Percentiles rank a stretch among this genome's conserved stretches.
phyloP scores from a whole-genome alignment of 768 basidiomycete species.

The Suillus sp. region DNA sequence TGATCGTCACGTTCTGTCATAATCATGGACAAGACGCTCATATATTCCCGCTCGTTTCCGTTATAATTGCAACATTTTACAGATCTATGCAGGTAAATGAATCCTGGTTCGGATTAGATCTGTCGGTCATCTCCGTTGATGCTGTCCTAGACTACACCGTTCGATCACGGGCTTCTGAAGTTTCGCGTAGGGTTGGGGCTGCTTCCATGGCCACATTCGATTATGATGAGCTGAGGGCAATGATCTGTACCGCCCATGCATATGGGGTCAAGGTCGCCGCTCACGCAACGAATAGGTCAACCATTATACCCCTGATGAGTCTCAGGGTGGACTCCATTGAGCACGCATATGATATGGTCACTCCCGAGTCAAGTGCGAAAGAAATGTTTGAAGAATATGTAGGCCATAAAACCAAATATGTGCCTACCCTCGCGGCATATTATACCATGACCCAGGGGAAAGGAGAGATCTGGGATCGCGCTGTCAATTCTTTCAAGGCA shows the following conservation, averaged over 20 bases:
- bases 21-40: background rate
- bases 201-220: slow-evolving; percentile 48
- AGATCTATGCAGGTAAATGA: slow-evolving; percentile 56
- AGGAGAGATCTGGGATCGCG: slow-evolving; percentile 40
- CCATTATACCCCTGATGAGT: slow-evolving; percentile 35
- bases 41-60: slow-evolving; percentile 11
- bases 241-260: slow-evolving; percentile 54
- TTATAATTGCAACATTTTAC: slow-evolving; percentile 7
- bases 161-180: slow-evolving; percentile 46
- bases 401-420: slow-evolving; percentile 45
- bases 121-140: slow-evolving; percentile 17
- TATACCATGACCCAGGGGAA: slow-evolving; percentile 34
- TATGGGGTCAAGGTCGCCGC: slow-evolving; percentile 60
- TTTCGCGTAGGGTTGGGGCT: slow-evolving; percentile 39
- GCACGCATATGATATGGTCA: slow-evolving; percentile 45
- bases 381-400: slow-evolving; percentile 23
- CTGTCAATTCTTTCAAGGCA: slow-evolving; percentile 43
- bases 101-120: slow-evolving; percentile 11
- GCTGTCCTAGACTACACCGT: slow-evolving; percentile 50
- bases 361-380: background rate
- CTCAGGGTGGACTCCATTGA: slow-evolving; percentile 55
- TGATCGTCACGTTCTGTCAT: slow-evolving; percentile 22
- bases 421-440: slow-evolving; percentile 59
- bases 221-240: slow-evolving; percentile 44
- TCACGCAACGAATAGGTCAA: slow-evolving; percentile 44